Conservation (phyloP, 305 asterid species). For the Ajuga reptans region DNA sequence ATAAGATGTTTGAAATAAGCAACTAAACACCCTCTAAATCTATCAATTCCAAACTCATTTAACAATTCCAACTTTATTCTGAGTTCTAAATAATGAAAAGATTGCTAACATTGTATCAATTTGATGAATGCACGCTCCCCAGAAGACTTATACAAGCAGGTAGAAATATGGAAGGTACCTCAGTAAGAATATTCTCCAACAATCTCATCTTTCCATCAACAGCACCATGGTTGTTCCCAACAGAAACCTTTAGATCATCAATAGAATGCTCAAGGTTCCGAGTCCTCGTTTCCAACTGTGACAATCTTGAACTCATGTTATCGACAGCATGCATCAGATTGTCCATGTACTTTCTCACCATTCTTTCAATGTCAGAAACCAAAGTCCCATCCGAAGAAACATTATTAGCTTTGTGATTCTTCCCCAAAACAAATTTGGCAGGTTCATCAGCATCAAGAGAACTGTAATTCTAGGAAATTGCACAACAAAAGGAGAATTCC, state of each 20-base stretch:
- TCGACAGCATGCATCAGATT: constrained; percentile 67
- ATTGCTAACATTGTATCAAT: not conserved
- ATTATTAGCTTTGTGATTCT: constrained; percentile 27
- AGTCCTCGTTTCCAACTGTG: constrained; percentile 77
- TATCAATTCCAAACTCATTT: not conserved
- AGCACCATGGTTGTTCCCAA: constrained; percentile 58
- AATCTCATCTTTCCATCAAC: constrained; percentile 70
- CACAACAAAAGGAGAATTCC: not conserved
- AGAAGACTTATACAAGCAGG: not conserved
- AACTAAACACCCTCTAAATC: no score
- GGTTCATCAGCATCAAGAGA: constrained; percentile 39
- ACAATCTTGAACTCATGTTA: constrained; percentile 60
- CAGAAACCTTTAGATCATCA: constrained; percentile 71
- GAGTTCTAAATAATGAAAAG: not conserved
- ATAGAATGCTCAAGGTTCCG: constrained; percentile 64
- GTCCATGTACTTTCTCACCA: constrained; percentile 72
- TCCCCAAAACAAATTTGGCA: constrained; percentile 29
- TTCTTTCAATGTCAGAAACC: constrained; percentile 70
- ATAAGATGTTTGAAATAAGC: no score
- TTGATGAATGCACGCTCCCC: not conserved
- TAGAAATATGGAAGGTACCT: constrained; percentile 40
- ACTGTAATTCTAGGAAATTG: constrained; percentile 29
- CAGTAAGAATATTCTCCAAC: constrained; percentile 67
- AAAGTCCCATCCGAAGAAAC: constrained; percentile 33
- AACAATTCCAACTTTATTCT: not conserved